Evolutionary conservation across 2,329 filamentous ascomycete species (phyloP), one percentile per base, ranked within the genome.

Genomic region (Penicillium glabrum): DNA sequence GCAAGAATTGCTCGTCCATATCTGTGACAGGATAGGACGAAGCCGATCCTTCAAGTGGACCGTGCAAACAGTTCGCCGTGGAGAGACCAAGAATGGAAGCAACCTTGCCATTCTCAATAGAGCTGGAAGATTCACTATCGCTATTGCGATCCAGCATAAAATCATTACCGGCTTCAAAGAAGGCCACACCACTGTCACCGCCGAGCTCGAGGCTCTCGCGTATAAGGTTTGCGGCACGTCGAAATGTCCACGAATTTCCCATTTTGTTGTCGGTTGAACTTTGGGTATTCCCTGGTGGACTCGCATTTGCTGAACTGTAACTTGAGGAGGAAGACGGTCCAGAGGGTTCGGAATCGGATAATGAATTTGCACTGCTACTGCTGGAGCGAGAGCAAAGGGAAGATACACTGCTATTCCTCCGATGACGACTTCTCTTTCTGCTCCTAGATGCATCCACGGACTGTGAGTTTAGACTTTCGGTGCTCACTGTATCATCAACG

Each of bases 261-360:
- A 48, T 1, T 61, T 64, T 16, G 14, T 16, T 24, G 21, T 44
- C 39, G 3, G 16, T 24, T 3, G 11, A 24, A 19, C 5, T 39
- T 9, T 16, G 16, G 2, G 10, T 23, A 5, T 13, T 16, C 5
- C 35, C 37, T n/a, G 60, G 66, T n/a, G 62, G 56, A 4, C 60
- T 21, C 16, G 46, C n/a, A n/a, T 59, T 59, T 3, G 67, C 66
- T 23, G 46, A 16, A 14, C 47, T 8, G 61, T 31, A 27, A 35
- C 51, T 58, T 26, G 51, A 54, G 27, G 31, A 53, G 2, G 59
- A 58, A 6, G 53, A 58, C 3, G 61, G 58, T 10, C 69, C 69
- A 7, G 57, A 64, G 9, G 41, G 60, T n/a, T 68, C 67, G 2
- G 68, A 68, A 3, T 53, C 46, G 0, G 65, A 67, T 39, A 58